These are phyloP conservation scores for Epithemia pelagica DNA, from an alignment of 108 stramenopile genomes.

Conservation along the genomic window DNA sequence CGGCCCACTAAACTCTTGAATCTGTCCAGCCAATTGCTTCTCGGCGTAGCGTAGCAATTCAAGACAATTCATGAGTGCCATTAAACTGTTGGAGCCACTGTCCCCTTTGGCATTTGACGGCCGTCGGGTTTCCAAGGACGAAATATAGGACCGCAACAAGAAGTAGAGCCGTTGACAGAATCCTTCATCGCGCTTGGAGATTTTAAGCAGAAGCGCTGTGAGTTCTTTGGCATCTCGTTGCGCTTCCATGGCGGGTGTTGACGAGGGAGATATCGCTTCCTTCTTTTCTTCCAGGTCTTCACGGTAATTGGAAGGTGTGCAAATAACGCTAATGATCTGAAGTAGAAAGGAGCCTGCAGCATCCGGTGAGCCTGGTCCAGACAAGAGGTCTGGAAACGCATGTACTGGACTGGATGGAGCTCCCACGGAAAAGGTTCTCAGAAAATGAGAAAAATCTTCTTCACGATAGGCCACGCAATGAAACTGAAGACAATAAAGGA, in stretches of 20 bases:
- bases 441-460: slow-evolving; percentile 8
- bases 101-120: not conserved
- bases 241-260: not conserved
- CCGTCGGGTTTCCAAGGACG: slow-evolving; percentile 27
- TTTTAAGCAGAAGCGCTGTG: slow-evolving; percentile 4
- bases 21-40: slow-evolving; percentile 5
- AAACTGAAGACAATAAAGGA: slow-evolving; percentile 27
- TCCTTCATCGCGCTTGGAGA: slow-evolving; percentile 26
- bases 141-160: slow-evolving; percentile 34
- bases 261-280: not conserved
- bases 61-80: slow-evolving; percentile 12
- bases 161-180: slow-evolving; percentile 48
- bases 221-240: slow-evolving; percentile 5
- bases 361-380: not conserved
- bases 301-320: not conserved
- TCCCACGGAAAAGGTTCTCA: not conserved
- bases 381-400: not conserved
- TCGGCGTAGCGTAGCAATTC: slow-evolving; percentile 15
- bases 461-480: slow-evolving; percentile 29
- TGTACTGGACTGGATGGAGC: not conserved
- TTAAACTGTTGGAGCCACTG: slow-evolving; percentile 1
- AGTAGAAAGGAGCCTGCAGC: not conserved
- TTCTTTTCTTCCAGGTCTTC: slow-evolving; percentile 1
- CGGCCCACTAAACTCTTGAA: not conserved
- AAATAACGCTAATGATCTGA: not conserved